phyloP scores from a whole-genome alignment of 2,329 filamentous ascomycete species.

The Fusarium agapanthi region DNA sequence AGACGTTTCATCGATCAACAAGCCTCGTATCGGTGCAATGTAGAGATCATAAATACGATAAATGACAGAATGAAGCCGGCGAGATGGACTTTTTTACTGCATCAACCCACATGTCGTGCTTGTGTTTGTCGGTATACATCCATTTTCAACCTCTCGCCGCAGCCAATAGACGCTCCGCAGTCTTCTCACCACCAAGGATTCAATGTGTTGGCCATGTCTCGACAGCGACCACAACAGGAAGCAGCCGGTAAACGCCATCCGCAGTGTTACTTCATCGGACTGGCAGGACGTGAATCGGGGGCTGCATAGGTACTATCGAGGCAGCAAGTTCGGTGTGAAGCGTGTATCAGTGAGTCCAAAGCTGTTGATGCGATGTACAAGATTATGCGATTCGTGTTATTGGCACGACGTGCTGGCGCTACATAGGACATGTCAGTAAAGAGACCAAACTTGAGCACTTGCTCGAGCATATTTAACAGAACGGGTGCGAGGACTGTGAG shows the following conservation, averaged over 20 bases:
- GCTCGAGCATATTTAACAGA: not conserved
- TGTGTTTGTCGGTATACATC: constrained; percentile 16
- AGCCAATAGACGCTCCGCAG: constrained; percentile 6
- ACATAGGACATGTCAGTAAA: not conserved
- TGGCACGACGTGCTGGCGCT: not conserved
- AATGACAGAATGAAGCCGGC: constrained; percentile 16
- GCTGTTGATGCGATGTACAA: not conserved
- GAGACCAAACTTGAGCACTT: not conserved
- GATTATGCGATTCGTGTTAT: not conserved
- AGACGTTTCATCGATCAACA: constrained; percentile 8
- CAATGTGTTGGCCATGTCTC: constrained; percentile 30
- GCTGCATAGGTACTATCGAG: not conserved
- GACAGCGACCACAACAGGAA: constrained; percentile 14
- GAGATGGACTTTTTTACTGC: constrained; percentile 17
- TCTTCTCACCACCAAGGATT: not conserved
- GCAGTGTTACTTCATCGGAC: constrained; percentile 17
- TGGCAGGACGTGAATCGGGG: constrained; percentile 1
- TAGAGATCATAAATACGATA: constrained; percentile 14
- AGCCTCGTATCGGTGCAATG: constrained; percentile 33
- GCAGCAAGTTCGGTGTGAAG: not conserved
- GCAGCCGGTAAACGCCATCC: constrained; percentile 8
- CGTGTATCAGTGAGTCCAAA: not conserved
- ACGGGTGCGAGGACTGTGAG: not conserved
- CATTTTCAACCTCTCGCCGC: not conserved
- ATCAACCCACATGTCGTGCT: constrained; percentile 29